phyloP scores from a whole-genome alignment of 2,329 filamentous ascomycete species.

The Lachnellula hyalina region DNA sequence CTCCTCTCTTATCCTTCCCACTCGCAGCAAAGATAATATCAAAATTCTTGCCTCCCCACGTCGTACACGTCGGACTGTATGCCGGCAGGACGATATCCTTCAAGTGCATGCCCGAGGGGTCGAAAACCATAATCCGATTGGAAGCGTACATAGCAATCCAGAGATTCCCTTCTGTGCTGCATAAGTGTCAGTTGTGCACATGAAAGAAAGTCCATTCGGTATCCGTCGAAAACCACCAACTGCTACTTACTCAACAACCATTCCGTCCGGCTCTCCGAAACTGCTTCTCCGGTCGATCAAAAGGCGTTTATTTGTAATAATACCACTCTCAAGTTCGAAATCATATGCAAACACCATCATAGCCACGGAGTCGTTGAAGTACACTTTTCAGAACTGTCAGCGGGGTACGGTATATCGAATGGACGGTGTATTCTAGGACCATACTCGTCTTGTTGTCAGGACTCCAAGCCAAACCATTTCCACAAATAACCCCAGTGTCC shows the following conservation, averaged over 20 bases:
- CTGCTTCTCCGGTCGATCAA: slow-evolving; percentile 11
- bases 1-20: slow-evolving; percentile 24
- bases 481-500: slow-evolving; percentile 32
- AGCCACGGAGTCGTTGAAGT: slow-evolving; percentile 33
- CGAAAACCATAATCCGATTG: slow-evolving; percentile 33
- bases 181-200: too few relatives aligned
- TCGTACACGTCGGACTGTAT: slow-evolving; percentile 33
- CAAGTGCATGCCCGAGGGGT: slow-evolving; percentile 29
- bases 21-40: slow-evolving; percentile 33
- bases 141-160: slow-evolving; percentile 35
- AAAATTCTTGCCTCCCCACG: slow-evolving; percentile 33
- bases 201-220: too few relatives aligned
- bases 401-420: too few relatives aligned
- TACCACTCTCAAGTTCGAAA: slow-evolving; percentile 31
- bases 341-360: slow-evolving; percentile 31
- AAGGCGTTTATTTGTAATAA: slow-evolving; percentile 30
- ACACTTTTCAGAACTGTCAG: slow-evolving; percentile 23
- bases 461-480: slow-evolving; percentile 35
- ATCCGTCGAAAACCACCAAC: too few relatives aligned
- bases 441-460: slow-evolving; percentile 33
- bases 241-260: slow-evolving; percentile 33
- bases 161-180: slow-evolving; percentile 33
- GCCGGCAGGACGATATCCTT: slow-evolving; percentile 33
- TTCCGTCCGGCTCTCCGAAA: slow-evolving; percentile 33
- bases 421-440: too few relatives aligned